Percentiles rank a stretch among this genome's conserved stretches.
Conservation (phyloP, 2,329 filamentous ascomycete species). For the Pseudogymnoascus sp. region DNA sequence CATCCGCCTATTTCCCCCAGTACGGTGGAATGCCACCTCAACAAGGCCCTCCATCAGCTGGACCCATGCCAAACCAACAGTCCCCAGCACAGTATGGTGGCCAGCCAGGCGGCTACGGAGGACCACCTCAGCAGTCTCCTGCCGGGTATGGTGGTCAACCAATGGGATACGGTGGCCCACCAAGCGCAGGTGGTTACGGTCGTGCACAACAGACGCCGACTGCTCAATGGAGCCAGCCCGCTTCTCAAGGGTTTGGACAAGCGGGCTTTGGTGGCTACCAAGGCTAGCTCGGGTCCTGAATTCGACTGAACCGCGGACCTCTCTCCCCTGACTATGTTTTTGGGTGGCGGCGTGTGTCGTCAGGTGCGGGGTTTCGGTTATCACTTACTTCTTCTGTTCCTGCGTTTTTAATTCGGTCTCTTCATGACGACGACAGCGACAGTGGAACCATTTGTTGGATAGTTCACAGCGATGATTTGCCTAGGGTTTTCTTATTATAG, state of each 20-base stretch:
- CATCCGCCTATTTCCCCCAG: constrained; percentile 81
- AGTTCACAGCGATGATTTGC: constrained; percentile 12
- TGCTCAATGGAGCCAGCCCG: constrained; percentile 39
- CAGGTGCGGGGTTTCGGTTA: constrained; percentile 1
- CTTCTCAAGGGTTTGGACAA: constrained; percentile 51
- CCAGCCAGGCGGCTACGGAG: constrained; percentile 59
- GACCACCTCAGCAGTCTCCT: constrained; percentile 52
- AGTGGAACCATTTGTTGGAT: constrained; percentile 14
- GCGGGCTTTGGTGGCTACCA: constrained; percentile 57
- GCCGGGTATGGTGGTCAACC: constrained; percentile 56
- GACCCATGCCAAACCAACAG: constrained; percentile 30
- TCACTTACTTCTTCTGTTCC: not conserved
- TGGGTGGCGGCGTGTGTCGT: constrained; percentile 4
- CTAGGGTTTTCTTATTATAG: constrained; percentile 10
- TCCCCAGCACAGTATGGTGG: constrained; percentile 43
- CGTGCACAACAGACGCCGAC: constrained; percentile 50
- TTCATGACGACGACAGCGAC: not conserved
- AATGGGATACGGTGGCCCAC: constrained; percentile 62
- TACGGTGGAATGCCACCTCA: constrained; percentile 60
- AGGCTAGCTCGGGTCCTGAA: constrained; percentile 33
- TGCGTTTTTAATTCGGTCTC: not conserved
- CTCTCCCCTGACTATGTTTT: not conserved
- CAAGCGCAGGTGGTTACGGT: constrained; percentile 76
- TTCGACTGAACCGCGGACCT: not conserved
- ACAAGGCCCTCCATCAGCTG: constrained; percentile 29